Percentiles rank a stretch among this genome's conserved stretches.
phyloP scores from a whole-genome alignment of 1,284 basidiomycete species.

The Pterulicium gracile region DNA sequence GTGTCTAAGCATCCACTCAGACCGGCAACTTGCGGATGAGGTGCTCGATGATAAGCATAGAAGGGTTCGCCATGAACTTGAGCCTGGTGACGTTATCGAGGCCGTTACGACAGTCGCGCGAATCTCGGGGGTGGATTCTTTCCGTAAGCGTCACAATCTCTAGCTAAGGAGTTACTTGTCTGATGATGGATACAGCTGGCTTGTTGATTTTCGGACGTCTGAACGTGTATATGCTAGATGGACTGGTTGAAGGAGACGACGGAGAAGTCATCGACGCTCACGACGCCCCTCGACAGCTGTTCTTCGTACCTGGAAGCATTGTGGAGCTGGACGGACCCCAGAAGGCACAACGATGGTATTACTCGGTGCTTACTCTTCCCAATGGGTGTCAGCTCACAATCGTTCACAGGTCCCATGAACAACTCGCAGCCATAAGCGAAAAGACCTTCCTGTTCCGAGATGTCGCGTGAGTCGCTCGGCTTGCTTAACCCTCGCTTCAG shows the following conservation, averaged over 20 bases:
- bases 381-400: slow-evolving; percentile 3
- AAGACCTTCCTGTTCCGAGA: slow-evolving; percentile 85
- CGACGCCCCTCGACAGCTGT: slow-evolving; percentile 75
- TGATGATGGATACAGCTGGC: slow-evolving; percentile 42
- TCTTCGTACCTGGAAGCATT: slow-evolving; percentile 79
- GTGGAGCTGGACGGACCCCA: slow-evolving; percentile 72
- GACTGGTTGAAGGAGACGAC: slow-evolving; percentile 78
- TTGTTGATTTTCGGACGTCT: slow-evolving; percentile 78
- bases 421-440: slow-evolving; percentile 71
- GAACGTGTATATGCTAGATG: slow-evolving; percentile 88
- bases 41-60: slow-evolving; percentile 70
- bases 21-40: slow-evolving; percentile 56
- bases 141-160: slow-evolving; percentile 43
- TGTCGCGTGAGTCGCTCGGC: slow-evolving; percentile 56
- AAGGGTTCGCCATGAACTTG: slow-evolving; percentile 74
- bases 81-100: slow-evolving; percentile 85
- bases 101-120: slow-evolving; percentile 82
- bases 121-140: slow-evolving; percentile 81
- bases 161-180: slow-evolving; percentile 5
- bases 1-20: slow-evolving; percentile 15
- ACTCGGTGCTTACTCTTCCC: slow-evolving; percentile 8
- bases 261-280: slow-evolving; percentile 86
- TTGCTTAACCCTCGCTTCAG: slow-evolving; percentile 2
- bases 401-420: slow-evolving; percentile 60
- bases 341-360: slow-evolving; percentile 73